Conservation (phyloP, 441 rosid genomes). For the Pelargonium cotyledonis region DNA sequence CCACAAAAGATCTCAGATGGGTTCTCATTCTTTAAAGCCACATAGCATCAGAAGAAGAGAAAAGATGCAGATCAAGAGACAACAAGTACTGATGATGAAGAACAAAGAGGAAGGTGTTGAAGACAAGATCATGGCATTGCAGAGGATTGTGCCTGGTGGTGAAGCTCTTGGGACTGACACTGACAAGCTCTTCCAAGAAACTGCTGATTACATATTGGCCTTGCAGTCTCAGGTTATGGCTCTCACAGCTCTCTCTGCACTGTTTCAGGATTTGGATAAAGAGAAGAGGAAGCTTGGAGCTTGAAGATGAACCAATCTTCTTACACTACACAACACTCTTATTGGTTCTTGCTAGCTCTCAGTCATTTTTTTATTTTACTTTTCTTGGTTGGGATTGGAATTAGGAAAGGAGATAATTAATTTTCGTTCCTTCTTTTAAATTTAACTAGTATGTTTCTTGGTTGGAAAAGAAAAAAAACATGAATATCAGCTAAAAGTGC, state of each 20-base stretch:
- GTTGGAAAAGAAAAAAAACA: too few relatives aligned
- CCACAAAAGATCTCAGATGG: constrained; percentile 11
- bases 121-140: constrained; percentile 52
- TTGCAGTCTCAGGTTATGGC: constrained; percentile 55
- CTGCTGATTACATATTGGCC: constrained; percentile 55
- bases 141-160: constrained; percentile 73
- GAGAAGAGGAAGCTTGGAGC: constrained; percentile 52
- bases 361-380: too few relatives aligned
- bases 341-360: too few relatives aligned
- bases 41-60: constrained; percentile 20
- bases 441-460: too few relatives aligned
- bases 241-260: constrained; percentile 41
- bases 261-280: constrained; percentile 46
- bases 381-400: too few relatives aligned
- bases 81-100: constrained; percentile 23
- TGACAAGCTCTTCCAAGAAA: constrained; percentile 57
- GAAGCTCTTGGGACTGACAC: constrained; percentile 41
- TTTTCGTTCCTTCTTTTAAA: too few relatives aligned
- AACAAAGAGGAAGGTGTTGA: constrained; percentile 35
- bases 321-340: too few relatives aligned
- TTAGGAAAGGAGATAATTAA: too few relatives aligned
- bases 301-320: constrained; percentile 13
- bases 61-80: constrained; percentile 15
- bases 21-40: constrained; percentile 26
- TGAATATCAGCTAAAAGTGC: too few relatives aligned